Conservation (phyloP, 106 monocot species). For the Agapanthus africanus region DNA sequence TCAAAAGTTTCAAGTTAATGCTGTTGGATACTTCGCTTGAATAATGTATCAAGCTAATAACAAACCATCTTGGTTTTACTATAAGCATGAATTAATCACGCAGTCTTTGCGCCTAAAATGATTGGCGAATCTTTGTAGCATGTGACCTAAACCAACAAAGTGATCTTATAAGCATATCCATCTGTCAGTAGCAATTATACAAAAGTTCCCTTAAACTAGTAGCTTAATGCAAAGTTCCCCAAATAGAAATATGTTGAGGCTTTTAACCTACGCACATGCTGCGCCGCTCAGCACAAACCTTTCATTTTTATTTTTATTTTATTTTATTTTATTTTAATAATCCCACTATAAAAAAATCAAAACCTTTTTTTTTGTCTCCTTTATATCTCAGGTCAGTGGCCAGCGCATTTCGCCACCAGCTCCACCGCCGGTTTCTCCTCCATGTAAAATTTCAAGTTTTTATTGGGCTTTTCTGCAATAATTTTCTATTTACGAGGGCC, state of each 20-base stretch:
- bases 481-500: neutral
- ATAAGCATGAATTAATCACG: neutral
- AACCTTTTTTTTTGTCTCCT: too few species aligned
- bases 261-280: neutral
- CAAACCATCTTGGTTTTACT: too few species aligned
- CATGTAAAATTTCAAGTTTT: conserved; percentile 1
- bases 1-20: too few species aligned
- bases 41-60: too few species aligned
- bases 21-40: too few species aligned
- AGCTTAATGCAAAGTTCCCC: neutral
- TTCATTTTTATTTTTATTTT: neutral
- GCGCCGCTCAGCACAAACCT: neutral
- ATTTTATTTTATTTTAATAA: too few species aligned
- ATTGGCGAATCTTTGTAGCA: neutral
- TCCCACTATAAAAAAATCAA: too few species aligned
- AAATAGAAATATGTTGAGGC: neutral
- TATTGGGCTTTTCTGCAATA: neutral
- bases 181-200: neutral
- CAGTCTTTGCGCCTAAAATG: neutral
- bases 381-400: conserved; percentile 20
- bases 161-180: neutral
- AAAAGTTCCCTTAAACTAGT: neutral
- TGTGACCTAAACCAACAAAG: neutral
- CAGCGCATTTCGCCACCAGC: conserved; percentile 7
- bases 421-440: conserved; percentile 9